Evolutionary conservation across 2,329 filamentous ascomycete genomes (phyloP), one percentile per base, ranked within the genome.

Genomic region (Xylaria sp.): DNA sequence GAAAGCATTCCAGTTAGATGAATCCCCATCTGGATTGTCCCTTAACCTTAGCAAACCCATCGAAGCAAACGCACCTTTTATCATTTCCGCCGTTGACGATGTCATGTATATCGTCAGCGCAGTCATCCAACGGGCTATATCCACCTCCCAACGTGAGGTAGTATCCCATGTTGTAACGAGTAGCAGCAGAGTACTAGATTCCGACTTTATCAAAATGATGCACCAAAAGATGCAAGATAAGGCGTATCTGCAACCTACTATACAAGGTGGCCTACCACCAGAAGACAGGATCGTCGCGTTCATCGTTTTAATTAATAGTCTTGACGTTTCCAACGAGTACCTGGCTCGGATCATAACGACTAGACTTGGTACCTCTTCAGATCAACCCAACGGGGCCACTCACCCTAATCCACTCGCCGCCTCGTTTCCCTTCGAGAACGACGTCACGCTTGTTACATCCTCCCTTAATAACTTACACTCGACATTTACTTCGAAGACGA

Each of bases 81-180:
- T 99, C 70, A 94, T 95, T 43, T 93, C 93, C 1, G 93, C 94
- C 0, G 93, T 99, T 8, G 95, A 99, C 79, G 95, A 97, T 78
- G 93, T 98, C 72, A 98, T 99, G 94, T 99, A 98, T 77, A 97
- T 99, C 70, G 91, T 97, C 73, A 96, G 96, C 73, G 90, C 94
- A 52, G 90, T 98, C 33, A 83, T 98, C 7, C 90, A 96, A 66
- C 89, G 94, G 67, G 91, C 92, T 0, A 81, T 98, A 21, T 90
- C 91, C 0, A 98, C 96, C 0, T 92, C 91, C 2, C 93, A 97
- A 73, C 83, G 88, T 67, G 84, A 89, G 17, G 88, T 97, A 3
- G 85, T 96, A 21, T 86, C 87, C 41, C 91, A 86, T 58, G 90
- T 96, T 6, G 79, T 97, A 25, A 90, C 93, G 2, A 90, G 88